Conservation (phyloP, 345 rosid genomes). For the Camelina sativa region DNA sequence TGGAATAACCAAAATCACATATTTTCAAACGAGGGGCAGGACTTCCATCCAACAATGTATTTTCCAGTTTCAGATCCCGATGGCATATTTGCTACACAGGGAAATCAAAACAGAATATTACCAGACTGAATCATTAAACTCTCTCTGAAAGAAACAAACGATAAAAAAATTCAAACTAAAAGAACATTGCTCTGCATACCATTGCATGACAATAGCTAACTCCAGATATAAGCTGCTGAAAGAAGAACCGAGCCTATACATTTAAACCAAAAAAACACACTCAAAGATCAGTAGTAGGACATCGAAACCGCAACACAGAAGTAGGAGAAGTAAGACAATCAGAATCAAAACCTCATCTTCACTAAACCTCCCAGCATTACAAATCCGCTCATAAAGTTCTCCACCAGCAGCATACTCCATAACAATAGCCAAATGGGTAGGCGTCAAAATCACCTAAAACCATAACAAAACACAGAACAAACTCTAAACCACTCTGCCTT, state of each 20-base stretch:
- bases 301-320: background rate
- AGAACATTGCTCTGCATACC: constrained; percentile 52
- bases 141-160: constrained; percentile 1
- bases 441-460: constrained; percentile 81
- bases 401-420: constrained; percentile 99
- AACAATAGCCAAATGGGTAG: constrained; percentile 91
- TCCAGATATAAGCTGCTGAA: constrained; percentile 96
- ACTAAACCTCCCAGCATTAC: constrained; percentile 82
- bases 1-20: constrained; percentile 97
- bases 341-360: constrained; percentile 77
- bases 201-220: constrained; percentile 95
- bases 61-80: constrained; percentile 88
- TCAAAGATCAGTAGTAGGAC: constrained; percentile 23
- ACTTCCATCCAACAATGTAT: constrained; percentile 92
- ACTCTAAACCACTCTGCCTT: background rate
- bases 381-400: constrained; percentile 87
- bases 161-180: background rate
- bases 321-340: background rate
- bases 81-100: constrained; percentile 90
- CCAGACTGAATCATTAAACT: background rate
- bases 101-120: constrained; percentile 20
- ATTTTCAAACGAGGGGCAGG: constrained; percentile 92
- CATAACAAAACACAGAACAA: background rate
- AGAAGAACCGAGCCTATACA: constrained; percentile 90
- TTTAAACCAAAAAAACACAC: background rate